Conservation (phyloP, 257 asterid species). For the Solanum ossicruentum region DNA sequence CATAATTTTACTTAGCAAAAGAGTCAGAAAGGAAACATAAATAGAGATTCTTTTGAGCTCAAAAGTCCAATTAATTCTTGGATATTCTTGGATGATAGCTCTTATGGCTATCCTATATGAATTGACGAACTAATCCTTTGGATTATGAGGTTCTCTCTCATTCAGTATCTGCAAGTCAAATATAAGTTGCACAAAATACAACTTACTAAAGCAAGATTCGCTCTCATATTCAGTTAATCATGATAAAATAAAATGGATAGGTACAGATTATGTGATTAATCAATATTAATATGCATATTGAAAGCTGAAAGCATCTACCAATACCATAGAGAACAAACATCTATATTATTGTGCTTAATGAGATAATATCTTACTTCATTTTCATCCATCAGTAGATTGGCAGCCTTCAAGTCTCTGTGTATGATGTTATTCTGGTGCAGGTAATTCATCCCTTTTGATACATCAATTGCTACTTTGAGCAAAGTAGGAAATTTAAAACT, state of each 20-base stretch:
- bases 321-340: neutral
- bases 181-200: neutral
- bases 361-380: conserved; percentile 51
- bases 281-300: neutral
- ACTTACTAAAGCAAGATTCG: neutral
- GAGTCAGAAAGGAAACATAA: neutral
- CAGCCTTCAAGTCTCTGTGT: conserved; percentile 97
- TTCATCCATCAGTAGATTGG: conserved; percentile 95
- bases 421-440: conserved; percentile 96
- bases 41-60: neutral
- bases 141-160: neutral
- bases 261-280: neutral
- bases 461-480: conserved; percentile 86
- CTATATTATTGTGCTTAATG: neutral
- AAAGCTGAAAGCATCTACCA: neutral
- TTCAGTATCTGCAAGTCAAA: neutral
- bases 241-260: neutral
- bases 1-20: neutral
- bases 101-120: neutral
- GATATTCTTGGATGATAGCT: neutral
- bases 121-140: neutral
- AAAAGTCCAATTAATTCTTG: neutral
- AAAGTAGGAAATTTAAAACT: conserved; percentile 76
- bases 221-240: neutral
- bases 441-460: conserved; percentile 91